A percentile compares a stretch with the other conserved stretches of the same genome.
phyloP scores from a whole-genome alignment of 2,329 filamentous ascomycete genomes.

The Ophiostoma perfectum region DNA sequence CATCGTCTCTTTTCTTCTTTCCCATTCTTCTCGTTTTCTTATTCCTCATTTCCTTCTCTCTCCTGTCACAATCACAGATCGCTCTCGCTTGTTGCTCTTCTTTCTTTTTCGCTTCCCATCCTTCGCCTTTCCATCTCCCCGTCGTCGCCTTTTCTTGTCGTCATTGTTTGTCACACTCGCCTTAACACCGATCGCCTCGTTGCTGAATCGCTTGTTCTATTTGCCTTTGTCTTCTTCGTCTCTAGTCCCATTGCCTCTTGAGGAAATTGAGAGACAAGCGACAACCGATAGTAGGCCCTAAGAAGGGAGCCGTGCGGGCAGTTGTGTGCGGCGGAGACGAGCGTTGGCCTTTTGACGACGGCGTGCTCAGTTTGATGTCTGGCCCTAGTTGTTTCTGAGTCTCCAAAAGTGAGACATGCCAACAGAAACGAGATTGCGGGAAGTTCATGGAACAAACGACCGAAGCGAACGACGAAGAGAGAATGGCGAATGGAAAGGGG shows the following conservation, averaged over 20 bases:
- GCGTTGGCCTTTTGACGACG: neutral
- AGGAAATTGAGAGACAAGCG: conserved; percentile 1
- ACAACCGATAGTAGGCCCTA: conserved; percentile 9
- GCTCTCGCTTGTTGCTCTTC: neutral
- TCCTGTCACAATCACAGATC: neutral
- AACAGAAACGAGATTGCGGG: conserved; percentile 4
- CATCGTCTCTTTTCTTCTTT: neutral
- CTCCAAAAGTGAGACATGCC: conserved; percentile 9
- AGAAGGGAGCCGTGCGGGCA: conserved; percentile 4
- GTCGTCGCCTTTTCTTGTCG: neutral
- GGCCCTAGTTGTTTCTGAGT: neutral
- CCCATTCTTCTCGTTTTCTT: neutral
- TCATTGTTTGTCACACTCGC: neutral
- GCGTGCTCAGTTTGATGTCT: neutral
- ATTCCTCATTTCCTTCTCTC: neutral
- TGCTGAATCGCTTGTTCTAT: neutral
- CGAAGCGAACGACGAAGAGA: neutral
- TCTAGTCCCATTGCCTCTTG: neutral
- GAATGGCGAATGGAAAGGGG: neutral
- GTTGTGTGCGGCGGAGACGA: conserved; percentile 1
- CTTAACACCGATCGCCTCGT: neutral
- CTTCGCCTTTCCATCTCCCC: neutral
- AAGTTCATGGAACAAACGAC: neutral
- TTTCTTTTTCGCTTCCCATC: neutral
- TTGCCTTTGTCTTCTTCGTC: neutral